Percentiles rank a stretch among this genome's conserved stretches.
Evolutionary conservation across 176 grass and related monocot genomes (phyloP).

Genomic region (Zea luxurians): DNA sequence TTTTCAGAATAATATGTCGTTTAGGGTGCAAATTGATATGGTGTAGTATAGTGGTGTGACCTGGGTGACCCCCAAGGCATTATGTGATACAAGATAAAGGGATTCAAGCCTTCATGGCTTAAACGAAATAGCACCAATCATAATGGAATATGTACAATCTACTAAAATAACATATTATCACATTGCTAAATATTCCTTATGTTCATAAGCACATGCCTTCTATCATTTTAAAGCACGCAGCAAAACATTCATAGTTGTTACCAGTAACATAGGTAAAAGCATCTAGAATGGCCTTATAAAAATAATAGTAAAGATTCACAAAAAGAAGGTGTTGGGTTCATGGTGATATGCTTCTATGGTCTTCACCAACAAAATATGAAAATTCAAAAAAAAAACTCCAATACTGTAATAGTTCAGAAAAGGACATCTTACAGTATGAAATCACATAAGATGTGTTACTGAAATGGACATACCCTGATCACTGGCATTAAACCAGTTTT

Average conservation of each 20-base stretch:
- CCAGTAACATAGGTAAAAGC: neutral
- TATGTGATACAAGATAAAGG: neutral
- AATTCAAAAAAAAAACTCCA: neutral
- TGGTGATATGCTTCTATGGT: neutral
- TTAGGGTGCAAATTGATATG: conserved; percentile 9
- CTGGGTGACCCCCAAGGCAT: conserved; percentile 1
- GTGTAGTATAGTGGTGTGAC: neutral
- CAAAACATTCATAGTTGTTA: neutral
- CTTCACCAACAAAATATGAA: conserved; percentile 13
- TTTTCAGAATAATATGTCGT: neutral
- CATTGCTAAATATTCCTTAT: neutral
- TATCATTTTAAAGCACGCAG: neutral
- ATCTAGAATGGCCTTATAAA: conserved; percentile 8
- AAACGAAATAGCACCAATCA: neutral
- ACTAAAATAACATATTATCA: neutral
- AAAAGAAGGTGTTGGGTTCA: neutral
- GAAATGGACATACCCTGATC: conserved; percentile 66
- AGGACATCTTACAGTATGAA: neutral
- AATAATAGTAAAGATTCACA: conserved; percentile 6
- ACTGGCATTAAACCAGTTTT: conserved; percentile 94
- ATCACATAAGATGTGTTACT: conserved; percentile 7
- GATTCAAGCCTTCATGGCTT: neutral
- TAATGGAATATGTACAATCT: neutral
- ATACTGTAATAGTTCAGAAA: neutral
- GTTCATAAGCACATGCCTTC: neutral